Evolutionary conservation across 2,329 filamentous ascomycete genomes (phyloP).

Genomic region (Alternaria arborescens): DNA sequence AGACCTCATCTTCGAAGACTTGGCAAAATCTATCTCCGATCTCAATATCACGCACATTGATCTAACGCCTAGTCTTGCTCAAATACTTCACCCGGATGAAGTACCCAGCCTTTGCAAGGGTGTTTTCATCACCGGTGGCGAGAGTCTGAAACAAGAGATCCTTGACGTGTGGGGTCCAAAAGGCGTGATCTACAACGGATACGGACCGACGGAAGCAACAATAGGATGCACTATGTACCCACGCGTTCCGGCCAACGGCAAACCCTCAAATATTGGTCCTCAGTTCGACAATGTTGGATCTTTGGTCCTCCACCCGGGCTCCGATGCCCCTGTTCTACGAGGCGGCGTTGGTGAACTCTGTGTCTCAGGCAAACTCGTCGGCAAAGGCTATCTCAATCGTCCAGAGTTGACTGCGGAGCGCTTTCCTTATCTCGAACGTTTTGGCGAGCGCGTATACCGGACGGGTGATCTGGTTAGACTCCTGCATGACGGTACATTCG

Average conservation of each 20-base stretch:
- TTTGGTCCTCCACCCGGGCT: slow-evolving; percentile 76
- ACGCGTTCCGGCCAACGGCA: slow-evolving; percentile 78
- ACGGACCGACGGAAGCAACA: slow-evolving; percentile 91
- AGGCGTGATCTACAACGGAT: slow-evolving; percentile 85
- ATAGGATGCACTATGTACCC: slow-evolving; percentile 92
- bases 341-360: slow-evolving; percentile 89
- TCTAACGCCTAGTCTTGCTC: slow-evolving; percentile 85
- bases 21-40: slow-evolving; percentile 74
- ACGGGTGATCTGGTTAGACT: slow-evolving; percentile 89
- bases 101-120: slow-evolving; percentile 81
- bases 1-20: slow-evolving; percentile 85
- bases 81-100: slow-evolving; percentile 78
- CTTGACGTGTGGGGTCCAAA: slow-evolving; percentile 83
- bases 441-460: slow-evolving; percentile 70
- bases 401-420: slow-evolving; percentile 77
- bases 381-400: slow-evolving; percentile 86
- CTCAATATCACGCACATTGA: slow-evolving; percentile 89
- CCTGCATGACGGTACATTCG: slow-evolving; percentile 80
- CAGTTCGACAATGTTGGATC: slow-evolving; percentile 90
- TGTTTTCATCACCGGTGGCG: slow-evolving; percentile 92
- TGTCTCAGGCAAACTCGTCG: slow-evolving; percentile 85
- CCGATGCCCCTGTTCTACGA: slow-evolving; percentile 74
- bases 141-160: slow-evolving; percentile 88
- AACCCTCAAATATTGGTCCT: slow-evolving; percentile 85
- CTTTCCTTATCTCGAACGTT: slow-evolving; percentile 71